Evolutionary conservation across 352 stramenopile species (phyloP).

Genomic region (Albugo candida): DNA sequence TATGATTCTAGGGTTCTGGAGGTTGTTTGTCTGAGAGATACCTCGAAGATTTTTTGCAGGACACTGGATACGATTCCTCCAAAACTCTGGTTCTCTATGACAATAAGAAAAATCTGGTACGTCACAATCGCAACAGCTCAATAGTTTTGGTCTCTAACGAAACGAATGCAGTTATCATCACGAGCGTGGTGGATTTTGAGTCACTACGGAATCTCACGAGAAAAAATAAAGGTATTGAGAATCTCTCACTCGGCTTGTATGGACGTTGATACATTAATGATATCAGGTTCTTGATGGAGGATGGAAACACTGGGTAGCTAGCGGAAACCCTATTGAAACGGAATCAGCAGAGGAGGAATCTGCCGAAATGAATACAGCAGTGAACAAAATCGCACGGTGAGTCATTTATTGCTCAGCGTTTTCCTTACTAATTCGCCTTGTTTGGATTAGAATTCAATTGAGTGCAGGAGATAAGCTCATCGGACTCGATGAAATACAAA

Average conservation of each 20-base stretch:
- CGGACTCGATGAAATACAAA: neutral
- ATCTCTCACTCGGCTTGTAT: too few species aligned
- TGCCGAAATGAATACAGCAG: too few species aligned
- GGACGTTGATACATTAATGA: too few species aligned
- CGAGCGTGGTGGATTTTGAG: conserved; percentile 66
- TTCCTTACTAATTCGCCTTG: neutral
- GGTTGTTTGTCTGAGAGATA: conserved; percentile 21
- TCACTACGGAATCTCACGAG: conserved; percentile 46
- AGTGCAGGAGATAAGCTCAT: neutral
- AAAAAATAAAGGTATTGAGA: conserved; percentile 36
- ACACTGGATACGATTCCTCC: conserved; percentile 8
- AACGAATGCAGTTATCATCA: conserved; percentile 20
- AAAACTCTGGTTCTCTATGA: conserved; percentile 68
- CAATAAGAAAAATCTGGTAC: conserved; percentile 40
- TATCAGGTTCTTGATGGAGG: conserved; percentile 43
- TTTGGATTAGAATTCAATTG: neutral
- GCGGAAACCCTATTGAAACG: conserved; percentile 24
- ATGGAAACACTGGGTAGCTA: conserved; percentile 37
- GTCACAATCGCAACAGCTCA: neutral
- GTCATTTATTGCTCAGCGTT: neutral
- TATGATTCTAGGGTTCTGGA: conserved; percentile 17
- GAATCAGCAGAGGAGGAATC: neutral
- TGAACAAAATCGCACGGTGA: neutral
- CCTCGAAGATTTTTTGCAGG: conserved; percentile 24
- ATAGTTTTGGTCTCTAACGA: neutral